These are phyloP conservation scores for Camellia japonica DNA, from an alignment of 148 eudicot species.

Conservation along the genomic window DNA sequence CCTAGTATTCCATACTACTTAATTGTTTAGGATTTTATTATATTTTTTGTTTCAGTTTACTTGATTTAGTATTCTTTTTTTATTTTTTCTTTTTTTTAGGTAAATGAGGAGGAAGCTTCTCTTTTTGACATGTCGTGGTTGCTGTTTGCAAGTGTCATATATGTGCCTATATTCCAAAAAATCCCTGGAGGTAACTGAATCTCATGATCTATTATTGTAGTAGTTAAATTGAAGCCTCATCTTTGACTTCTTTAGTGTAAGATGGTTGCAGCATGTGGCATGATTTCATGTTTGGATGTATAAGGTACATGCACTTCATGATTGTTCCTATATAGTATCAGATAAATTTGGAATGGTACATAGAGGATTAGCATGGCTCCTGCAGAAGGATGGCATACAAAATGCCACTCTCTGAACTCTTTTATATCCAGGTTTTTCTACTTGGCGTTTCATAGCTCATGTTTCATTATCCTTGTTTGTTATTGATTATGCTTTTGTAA, in stretches of 20 bases:
- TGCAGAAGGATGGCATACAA: not conserved
- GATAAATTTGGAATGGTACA: not conserved
- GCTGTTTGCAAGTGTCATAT: constrained; percentile 14
- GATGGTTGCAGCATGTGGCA: too few species aligned
- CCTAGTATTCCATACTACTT: not conserved
- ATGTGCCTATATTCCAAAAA: constrained; percentile 65
- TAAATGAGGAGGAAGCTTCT: constrained; percentile 98
- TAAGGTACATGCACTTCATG: not conserved
- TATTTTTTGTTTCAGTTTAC: not conserved
- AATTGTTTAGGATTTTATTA: constrained; percentile 7
- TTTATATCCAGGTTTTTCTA: not conserved
- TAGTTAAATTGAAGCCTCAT: not conserved
- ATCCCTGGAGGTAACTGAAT: constrained; percentile 83
- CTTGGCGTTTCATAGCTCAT: constrained; percentile 7
- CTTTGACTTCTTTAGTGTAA: not conserved
- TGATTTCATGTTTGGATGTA: not conserved
- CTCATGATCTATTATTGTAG: too few species aligned
- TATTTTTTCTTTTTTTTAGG: constrained; percentile 28
- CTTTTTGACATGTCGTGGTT: constrained; percentile 88
- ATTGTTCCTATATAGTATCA: not conserved
- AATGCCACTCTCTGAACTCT: not conserved
- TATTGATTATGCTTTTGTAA: too few species aligned
- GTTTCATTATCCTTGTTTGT: not conserved
- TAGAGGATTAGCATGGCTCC: constrained; percentile 8
- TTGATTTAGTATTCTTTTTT: constrained; percentile 4